phyloP scores from a whole-genome alignment of 169 alveolate species.

The Plasmodium relictum region DNA sequence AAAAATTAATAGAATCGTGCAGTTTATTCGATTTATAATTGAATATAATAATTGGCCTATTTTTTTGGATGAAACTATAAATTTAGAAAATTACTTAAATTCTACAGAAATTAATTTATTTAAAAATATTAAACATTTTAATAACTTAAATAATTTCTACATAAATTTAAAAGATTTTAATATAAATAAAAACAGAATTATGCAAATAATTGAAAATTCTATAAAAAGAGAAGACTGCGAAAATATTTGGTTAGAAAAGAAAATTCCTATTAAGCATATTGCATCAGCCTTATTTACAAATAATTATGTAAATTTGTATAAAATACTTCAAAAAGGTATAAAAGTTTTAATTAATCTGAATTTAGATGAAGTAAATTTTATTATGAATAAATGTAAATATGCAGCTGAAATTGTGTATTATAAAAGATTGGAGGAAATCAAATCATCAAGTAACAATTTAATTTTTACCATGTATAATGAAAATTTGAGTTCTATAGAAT shows the following conservation, averaged over 20 bases:
- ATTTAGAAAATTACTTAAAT: conserved; percentile 37
- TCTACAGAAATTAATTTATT: conserved; percentile 12
- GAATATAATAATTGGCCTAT: conserved; percentile 77
- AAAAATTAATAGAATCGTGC: conserved; percentile 42
- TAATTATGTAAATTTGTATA: conserved; percentile 60
- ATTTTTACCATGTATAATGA: conserved; percentile 72
- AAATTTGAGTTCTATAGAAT: conserved; percentile 68
- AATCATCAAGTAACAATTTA: conserved; percentile 35
- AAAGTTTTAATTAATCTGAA: conserved; percentile 23
- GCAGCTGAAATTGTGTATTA: conserved; percentile 70
- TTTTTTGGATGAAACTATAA: conserved; percentile 51
- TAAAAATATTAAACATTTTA: not conserved
- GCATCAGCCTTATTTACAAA: conserved; percentile 62
- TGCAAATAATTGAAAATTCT: conserved; percentile 35
- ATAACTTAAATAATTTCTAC: conserved; percentile 46
- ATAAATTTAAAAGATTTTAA: conserved; percentile 14
- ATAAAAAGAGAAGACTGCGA: conserved; percentile 56
- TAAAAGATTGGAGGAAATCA: conserved; percentile 57
- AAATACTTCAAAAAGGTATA: conserved; percentile 43
- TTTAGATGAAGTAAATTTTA: conserved; percentile 22
- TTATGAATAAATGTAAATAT: conserved; percentile 71
- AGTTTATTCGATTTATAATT: conserved; percentile 56
- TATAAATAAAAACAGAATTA: conserved; percentile 34
- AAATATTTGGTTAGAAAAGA: conserved; percentile 32
- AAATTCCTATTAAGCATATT: conserved; percentile 67